Evolutionary conservation across 2,329 filamentous ascomycete genomes (phyloP).

Genomic region (Phialophora macrospora): DNA sequence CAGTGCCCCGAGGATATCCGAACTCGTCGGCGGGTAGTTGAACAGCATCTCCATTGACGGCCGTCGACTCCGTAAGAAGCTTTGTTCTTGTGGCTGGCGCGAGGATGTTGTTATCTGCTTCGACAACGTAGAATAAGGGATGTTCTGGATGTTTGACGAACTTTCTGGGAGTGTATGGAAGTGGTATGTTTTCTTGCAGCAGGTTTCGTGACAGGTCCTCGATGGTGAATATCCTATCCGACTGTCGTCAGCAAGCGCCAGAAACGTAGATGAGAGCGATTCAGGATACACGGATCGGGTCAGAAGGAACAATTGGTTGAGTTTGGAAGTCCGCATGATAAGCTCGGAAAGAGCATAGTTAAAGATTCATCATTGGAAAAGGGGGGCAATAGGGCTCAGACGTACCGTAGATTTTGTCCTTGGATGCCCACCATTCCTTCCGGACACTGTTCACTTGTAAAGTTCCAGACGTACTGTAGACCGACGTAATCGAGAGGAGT

Average conservation of each 20-base stretch:
- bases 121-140: conserved; percentile 89
- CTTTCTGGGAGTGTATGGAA: conserved; percentile 88
- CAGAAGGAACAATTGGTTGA: conserved; percentile 97
- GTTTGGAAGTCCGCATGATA: conserved; percentile 55
- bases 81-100: conserved; percentile 76
- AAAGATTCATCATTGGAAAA: conserved; percentile 65
- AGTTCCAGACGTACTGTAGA: conserved; percentile 94
- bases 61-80: conserved; percentile 72
- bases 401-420: conserved; percentile 82
- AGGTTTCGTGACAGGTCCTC: conserved; percentile 85
- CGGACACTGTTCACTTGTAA: conserved; percentile 90
- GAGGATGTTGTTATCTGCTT: conserved; percentile 90
- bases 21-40: conserved; percentile 80
- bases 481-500: conserved; percentile 87
- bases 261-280: neutral
- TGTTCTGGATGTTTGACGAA: conserved; percentile 87
- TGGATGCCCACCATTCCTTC: conserved; percentile 95
- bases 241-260: conserved; percentile 17
- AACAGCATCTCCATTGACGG: conserved; percentile 73
- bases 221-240: conserved; percentile 79
- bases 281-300: conserved; percentile 47
- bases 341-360: conserved; percentile 50
- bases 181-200: conserved; percentile 80
- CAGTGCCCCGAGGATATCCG: conserved; percentile 80
- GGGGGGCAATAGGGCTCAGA: conserved; percentile 41